Base-by-base conservation (phyloP, 2,329 filamentous ascomycete species). In the Harringtonia aguacate region DNA sequence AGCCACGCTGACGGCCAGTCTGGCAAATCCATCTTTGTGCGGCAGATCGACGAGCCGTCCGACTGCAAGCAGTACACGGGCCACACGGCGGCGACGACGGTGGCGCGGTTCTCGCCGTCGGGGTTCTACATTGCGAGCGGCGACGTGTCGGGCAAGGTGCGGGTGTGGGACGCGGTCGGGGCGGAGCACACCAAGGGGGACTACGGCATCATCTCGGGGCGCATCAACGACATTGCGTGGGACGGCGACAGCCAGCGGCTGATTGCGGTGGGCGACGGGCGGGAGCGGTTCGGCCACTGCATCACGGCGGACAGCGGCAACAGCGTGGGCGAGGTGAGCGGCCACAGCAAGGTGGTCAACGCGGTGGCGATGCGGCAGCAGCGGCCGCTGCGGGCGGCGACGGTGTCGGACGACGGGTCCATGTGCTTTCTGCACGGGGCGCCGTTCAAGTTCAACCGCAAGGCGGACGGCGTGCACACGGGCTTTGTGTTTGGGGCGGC, bases 141-240 rank as follows among this genome's bases (percentile, higher is more conserved):
- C 55, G 92, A 98, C 66, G 77, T 79, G 13, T 79, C 83, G 1
- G 92, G 92, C 41, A 74, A 78, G 36, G 87, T 98, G 35, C 79
- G 86, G 51, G 85, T 98, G 5, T 98, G 92, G 92, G 90, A 97
- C 61, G 80, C 85, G 13, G 82, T 90, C 44, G 86, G 87, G 53
- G 88, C 88, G 37, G 72, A 73, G 44, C 86, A 82, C 56, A 95
- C 87, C 37, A 94, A 94, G 64, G 86, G 89, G 53, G 90, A 97
- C 64, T 97, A 95, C 65, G 76, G 80, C 58, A 95, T 97, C 64
- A 89, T 97, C 57, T 88, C 86, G 29, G 92, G 92, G 13, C 83
- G 86, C 43, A 90, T 98, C 66, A 94, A 95, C 60, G 92, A 98
- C 61, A 79, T 98, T 52, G 90, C 88, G 1, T 98, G 92, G 89